These are phyloP conservation scores for Globisporangium splendens DNA, from an alignment of 352 stramenopile species.

Conservation along the genomic window DNA sequence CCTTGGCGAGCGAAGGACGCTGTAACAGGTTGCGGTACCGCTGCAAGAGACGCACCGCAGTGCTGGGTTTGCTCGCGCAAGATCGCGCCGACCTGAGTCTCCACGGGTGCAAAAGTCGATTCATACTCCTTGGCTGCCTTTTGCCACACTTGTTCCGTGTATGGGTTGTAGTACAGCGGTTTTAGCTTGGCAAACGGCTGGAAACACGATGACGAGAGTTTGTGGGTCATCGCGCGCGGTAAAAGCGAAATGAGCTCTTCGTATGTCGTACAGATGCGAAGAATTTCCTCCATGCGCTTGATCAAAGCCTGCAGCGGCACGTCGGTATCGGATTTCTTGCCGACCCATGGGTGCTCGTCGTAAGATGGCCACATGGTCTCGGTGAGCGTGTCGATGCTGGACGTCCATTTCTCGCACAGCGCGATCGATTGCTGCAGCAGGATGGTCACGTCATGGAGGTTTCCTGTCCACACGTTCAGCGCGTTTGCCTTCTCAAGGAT, in stretches of 20 bases:
- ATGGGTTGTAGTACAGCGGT: constrained; percentile 88
- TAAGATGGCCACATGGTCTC: constrained; percentile 72
- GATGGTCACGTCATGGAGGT: constrained; percentile 54
- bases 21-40: constrained; percentile 83
- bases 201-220: constrained; percentile 59
- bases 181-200: constrained; percentile 58
- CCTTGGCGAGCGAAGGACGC: constrained; percentile 67
- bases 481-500: constrained; percentile 47
- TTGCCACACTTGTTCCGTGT: constrained; percentile 86
- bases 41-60: constrained; percentile 77
- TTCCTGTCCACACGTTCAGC: constrained; percentile 64
- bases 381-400: constrained; percentile 73
- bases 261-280: constrained; percentile 80
- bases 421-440: constrained; percentile 54
- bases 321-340: constrained; percentile 34
- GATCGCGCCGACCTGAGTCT: constrained; percentile 77
- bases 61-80: constrained; percentile 70
- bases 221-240: constrained; percentile 31
- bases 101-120: constrained; percentile 68
- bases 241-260: constrained; percentile 84
- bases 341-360: constrained; percentile 81
- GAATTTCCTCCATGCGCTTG: constrained; percentile 74
- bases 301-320: constrained; percentile 40
- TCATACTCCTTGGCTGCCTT: constrained; percentile 78
- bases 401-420: constrained; percentile 85